Evolutionary conservation across 2,329 filamentous ascomycete genomes (phyloP).

Genomic region (Xylariaceae sp.): DNA sequence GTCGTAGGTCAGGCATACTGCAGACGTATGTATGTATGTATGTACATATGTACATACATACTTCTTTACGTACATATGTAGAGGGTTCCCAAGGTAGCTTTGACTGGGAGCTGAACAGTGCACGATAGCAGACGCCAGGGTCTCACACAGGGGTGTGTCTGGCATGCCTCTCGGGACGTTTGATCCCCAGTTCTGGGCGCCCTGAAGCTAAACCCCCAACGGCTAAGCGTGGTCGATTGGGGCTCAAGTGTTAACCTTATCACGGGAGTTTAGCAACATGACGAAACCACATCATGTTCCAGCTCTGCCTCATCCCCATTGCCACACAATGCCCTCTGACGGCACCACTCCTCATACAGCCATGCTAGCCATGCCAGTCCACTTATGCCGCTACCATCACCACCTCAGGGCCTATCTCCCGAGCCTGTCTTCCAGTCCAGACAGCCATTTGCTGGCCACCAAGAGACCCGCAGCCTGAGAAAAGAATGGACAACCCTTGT

Average conservation of each 20-base stretch:
- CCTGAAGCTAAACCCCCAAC: constrained; percentile 16
- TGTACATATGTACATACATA: too few species aligned
- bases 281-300: constrained; percentile 44
- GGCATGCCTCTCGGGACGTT: constrained; percentile 7
- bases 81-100: too few species aligned
- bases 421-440: neutral
- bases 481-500: too few species aligned
- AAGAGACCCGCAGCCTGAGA: too few species aligned
- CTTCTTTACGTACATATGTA: too few species aligned
- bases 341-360: constrained; percentile 1
- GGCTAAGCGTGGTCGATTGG: constrained; percentile 12
- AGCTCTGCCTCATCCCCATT: constrained; percentile 41
- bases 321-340: constrained; percentile 19
- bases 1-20: too few species aligned
- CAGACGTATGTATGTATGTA: too few species aligned
- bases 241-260: constrained; percentile 23
- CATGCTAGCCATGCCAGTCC: neutral
- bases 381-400: too few species aligned
- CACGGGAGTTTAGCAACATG: constrained; percentile 16
- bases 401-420: too few species aligned
- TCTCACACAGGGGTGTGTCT: neutral
- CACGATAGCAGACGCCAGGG: neutral
- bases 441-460: neutral
- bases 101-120: neutral
- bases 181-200: constrained; percentile 14